Evolutionary conservation across 148 eudicot species (phyloP), one percentile per base, ranked within the genome.

Genomic region (Vaccinium macrocarpon): DNA sequence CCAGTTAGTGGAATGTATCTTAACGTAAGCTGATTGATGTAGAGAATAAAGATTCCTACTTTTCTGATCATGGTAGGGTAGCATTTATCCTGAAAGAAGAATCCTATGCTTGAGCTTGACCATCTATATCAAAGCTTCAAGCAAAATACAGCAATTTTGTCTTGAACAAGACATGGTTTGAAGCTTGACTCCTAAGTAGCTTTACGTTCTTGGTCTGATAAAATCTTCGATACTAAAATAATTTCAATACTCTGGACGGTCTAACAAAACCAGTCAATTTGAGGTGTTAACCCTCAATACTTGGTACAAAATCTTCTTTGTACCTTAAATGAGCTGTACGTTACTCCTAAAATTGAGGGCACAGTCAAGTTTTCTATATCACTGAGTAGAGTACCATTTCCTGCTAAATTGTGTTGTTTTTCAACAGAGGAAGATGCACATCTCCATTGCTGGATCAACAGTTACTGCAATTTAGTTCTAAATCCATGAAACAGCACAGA

Each of bases 41-140:
- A 15, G 32, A 78, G 72, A 21, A 80, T 80, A 80, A 59, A 80
- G 51, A 59, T 5, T 75, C 32, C 61, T 23, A 52, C 81, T 52
- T 35, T 78, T 56, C 61, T 52, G 62, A 51, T 78, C 38, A 27
- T 55, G 59, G 59, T 16, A 55, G 79, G 79, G 13, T 53, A 14
- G 59, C 12, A 29, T 78, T 52, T 14, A 8, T 78, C 42, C 42
- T 52, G 23, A 27, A 51, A 10, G 42, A 14, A 29, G 64, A 55
- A 79, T 14, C 66, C 81, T 55, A 79, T 79, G 73, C 73, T 68
- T 64, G 70, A 64, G 80, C 57, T 52, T 55, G 81, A 79, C 50
- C 23, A 79, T 66, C 27, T 12, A 78, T 25, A 78, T 13, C n/a
- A 15, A 21, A 53, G 35, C 10, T 51, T n/a, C 21, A 52, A 51